Evolutionary conservation across 2,329 filamentous ascomycete genomes (phyloP), one percentile per base, ranked within the genome.

Genomic region (Trichoderma brevicompactum): DNA sequence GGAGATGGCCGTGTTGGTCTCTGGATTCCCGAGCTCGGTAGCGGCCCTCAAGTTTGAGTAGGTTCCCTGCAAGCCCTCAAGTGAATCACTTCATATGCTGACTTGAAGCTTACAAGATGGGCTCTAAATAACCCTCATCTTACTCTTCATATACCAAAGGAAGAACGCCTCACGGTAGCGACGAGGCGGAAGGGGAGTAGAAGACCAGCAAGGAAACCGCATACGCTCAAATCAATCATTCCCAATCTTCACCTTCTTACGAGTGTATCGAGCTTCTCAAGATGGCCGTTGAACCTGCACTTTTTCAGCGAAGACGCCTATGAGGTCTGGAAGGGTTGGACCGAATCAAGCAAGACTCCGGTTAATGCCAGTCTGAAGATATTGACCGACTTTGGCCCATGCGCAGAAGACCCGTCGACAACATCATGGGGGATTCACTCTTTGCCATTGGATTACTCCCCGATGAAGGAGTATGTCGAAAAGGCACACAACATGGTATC

Each of bases 21-120:
- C 91, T 7, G 94, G 94, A 0, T 99, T 99, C 69, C 92, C 92
- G 0, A 94, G 91, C 70, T 89, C 89, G 72, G 87, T 94, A 41
- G 92, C 92, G 0, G 95, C 95, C 0, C 79, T 99, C 68, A 94
- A 98, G 74, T 98, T 99, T 74, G 94, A 98, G 90, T 95, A 82
- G 74, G 87, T 81, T 3, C 5, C 7, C 8, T 19, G 12, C 10
- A 15, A 23, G n/a, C n/a, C 59, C 9, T 4, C 2, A 40, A 4
- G n/a, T 10, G 9, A 32, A 15, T 43, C 44, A n/a, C 41, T 12
- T 28, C 13, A 17, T 3, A 5, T 48, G 46, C 59, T 70, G 44
- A 64, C 59, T 12, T 34, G 13, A n/a, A 55, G 17, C 19, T 60
- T n/a, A n/a, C 8, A 44, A 94, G 92, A 82, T 97, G 94, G 94